Conservation (phyloP, 2,329 filamentous ascomycete species). For the Epichloe hybrida region DNA sequence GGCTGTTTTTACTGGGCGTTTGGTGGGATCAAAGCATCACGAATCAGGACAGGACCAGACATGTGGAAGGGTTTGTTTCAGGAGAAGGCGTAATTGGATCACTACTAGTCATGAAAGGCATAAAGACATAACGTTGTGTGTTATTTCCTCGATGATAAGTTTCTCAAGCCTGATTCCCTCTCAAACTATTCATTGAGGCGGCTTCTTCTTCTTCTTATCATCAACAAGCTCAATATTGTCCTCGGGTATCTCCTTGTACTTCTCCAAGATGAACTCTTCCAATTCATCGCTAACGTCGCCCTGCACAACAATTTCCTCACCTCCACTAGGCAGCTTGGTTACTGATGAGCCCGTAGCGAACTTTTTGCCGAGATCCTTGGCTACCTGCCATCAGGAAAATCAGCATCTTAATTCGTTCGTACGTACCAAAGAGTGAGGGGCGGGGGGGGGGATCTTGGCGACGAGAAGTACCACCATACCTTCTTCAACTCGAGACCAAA, state of each 20-base stretch:
- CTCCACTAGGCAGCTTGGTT: conserved; percentile 72
- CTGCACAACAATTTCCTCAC: conserved; percentile 95
- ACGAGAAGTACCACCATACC: conserved; percentile 18
- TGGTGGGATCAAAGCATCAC: background rate
- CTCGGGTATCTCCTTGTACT: conserved; percentile 81
- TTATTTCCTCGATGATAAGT: background rate
- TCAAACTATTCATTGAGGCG: conserved; percentile 2
- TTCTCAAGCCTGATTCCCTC: background rate
- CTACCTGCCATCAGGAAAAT: conserved; percentile 32
- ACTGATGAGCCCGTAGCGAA: conserved; percentile 91
- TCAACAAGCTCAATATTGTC: conserved; percentile 92
- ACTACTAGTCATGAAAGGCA: too few relatives aligned
- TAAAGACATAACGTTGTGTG: too few relatives aligned
- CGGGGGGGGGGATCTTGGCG: background rate
- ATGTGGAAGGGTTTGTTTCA: too few relatives aligned
- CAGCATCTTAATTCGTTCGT: background rate
- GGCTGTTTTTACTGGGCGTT: background rate
- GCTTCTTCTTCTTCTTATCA: conserved; percentile 78
- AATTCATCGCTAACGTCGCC: conserved; percentile 94
- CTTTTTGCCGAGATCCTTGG: conserved; percentile 97
- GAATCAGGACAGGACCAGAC: background rate
- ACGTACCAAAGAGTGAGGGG: background rate
- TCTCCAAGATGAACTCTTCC: conserved; percentile 77
- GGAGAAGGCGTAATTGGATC: too few relatives aligned
- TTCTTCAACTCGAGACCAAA: conserved; percentile 93